Evolutionary conservation across 1,284 basidiomycete genomes (phyloP).

Genomic region (Ganoderma resinaceum): DNA sequence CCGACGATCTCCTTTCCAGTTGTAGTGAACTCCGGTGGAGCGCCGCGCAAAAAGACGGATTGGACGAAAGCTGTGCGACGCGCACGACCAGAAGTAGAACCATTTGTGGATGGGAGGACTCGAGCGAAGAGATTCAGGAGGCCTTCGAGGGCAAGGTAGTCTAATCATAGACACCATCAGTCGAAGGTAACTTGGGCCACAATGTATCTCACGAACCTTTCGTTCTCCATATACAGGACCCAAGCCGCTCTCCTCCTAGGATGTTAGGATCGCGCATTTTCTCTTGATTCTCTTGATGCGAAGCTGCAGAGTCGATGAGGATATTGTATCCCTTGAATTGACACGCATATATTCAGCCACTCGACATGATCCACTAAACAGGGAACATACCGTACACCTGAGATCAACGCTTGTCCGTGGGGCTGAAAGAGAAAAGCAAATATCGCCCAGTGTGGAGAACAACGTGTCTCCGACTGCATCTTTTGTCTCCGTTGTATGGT

Average conservation of each 20-base stretch:
- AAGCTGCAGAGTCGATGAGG: conserved; percentile 39
- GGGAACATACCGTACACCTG: conserved; percentile 38
- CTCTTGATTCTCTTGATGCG: conserved; percentile 39
- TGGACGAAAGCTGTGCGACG: conserved; percentile 55
- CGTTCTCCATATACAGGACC: conserved; percentile 40
- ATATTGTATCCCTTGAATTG: conserved; percentile 40
- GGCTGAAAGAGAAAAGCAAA: conserved; percentile 40
- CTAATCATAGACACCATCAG: conserved; percentile 40
- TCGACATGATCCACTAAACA: background rate
- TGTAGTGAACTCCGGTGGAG: conserved; percentile 28
- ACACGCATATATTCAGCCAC: conserved; percentile 20
- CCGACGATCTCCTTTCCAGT: conserved; percentile 46
- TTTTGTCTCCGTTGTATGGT: conserved; percentile 33
- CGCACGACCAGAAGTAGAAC: conserved; percentile 41
- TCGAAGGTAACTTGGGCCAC: background rate
- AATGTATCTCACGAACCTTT: conserved; percentile 34
- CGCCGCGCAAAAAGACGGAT: conserved; percentile 50
- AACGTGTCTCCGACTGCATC: conserved; percentile 36
- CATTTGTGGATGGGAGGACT: conserved; percentile 55
- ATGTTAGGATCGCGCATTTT: conserved; percentile 35
- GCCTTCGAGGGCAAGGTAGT: conserved; percentile 62
- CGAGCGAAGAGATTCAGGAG: conserved; percentile 63
- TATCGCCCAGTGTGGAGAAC: conserved; percentile 38
- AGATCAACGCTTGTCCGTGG: conserved; percentile 38
- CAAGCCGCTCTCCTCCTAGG: conserved; percentile 41